Evolutionary conservation across 345 rosid genomes (phyloP).

Genomic region (Abelmoschus esculentus): DNA sequence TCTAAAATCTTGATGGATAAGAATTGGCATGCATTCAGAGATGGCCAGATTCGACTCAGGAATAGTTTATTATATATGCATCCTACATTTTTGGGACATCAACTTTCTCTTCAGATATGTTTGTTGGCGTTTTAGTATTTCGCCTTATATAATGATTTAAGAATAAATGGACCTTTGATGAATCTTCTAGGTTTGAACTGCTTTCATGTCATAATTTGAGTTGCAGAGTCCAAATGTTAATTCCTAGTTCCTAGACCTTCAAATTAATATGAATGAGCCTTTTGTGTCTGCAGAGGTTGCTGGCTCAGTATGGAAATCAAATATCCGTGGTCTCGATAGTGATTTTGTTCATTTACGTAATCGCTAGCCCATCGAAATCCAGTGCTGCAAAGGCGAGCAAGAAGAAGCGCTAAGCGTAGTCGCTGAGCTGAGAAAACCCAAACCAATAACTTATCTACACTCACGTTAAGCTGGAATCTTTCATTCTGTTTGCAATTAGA

Average conservation of each 20-base stretch:
- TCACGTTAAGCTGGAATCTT: not conserved
- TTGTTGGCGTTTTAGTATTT: not conserved
- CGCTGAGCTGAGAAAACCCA: slow-evolving; percentile 1
- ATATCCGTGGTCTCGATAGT: slow-evolving; percentile 71
- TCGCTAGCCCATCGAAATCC: slow-evolving; percentile 65
- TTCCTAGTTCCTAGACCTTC: not conserved
- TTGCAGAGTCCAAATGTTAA: not conserved
- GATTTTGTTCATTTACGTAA: slow-evolving; percentile 58
- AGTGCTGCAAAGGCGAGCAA: slow-evolving; percentile 58
- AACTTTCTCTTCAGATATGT: not conserved
- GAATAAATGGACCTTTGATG: not conserved
- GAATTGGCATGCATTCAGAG: slow-evolving; percentile 7
- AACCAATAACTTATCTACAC: not conserved
- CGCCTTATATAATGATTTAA: not conserved
- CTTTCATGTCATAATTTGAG: not conserved
- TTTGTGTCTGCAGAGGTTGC: slow-evolving; percentile 55
- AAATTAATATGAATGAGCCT: not conserved
- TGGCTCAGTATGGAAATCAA: slow-evolving; percentile 76
- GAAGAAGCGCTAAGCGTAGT: slow-evolving; percentile 51
- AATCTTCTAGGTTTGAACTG: not conserved
- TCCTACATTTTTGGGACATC: not conserved
- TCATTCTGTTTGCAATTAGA: not conserved
- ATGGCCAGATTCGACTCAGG: not conserved
- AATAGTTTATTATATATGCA: not conserved
- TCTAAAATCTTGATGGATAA: not conserved